phyloP scores from a whole-genome alignment of 1,139 yeast species.

The Suhomyces coccinellae region DNA sequence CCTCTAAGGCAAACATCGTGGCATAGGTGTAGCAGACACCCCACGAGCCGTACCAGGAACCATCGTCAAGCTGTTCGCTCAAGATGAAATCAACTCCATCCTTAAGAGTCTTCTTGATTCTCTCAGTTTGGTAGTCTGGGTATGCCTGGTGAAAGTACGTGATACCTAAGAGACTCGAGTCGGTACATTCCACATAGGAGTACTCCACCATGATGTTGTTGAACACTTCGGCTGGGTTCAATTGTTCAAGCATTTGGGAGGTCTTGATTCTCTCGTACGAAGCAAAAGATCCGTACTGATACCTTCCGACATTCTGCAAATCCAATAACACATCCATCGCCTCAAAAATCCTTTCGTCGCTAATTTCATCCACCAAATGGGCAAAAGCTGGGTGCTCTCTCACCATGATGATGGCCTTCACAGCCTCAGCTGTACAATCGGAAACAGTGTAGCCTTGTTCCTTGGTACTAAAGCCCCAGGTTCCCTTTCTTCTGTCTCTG shows the following conservation, averaged over 20 bases:
- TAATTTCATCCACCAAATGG: conserved; percentile 49
- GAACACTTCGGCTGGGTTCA: conserved; percentile 97
- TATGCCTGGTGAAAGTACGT: conserved; percentile 70
- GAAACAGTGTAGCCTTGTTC: conserved; percentile 95
- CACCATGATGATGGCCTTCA: conserved; percentile 93
- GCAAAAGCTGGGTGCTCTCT: conserved; percentile 58
- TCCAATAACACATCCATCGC: conserved; percentile 62
- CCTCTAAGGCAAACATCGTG: conserved; percentile 97
- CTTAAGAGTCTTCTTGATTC: conserved; percentile 65
- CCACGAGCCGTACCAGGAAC: conserved; percentile 99
- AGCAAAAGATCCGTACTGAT: conserved; percentile 90
- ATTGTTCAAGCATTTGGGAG: conserved; percentile 66
- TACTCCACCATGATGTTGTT: conserved; percentile 98
- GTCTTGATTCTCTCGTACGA: conserved; percentile 88
- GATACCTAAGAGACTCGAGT: conserved; percentile 87
- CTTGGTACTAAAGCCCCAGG: conserved; percentile 95
- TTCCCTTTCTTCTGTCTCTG: conserved; percentile 86
- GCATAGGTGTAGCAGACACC: conserved; percentile 97
- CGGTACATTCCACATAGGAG: conserved; percentile 98
- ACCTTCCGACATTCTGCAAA: conserved; percentile 70
- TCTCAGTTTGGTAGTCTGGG: conserved; percentile 61
- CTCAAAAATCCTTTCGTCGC: conserved; percentile 54
- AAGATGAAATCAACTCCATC: conserved; percentile 75
- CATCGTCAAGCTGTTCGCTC: conserved; percentile 69
- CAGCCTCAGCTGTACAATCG: conserved; percentile 96